Conservation (phyloP, 1,139 yeast genomes). For the Nakaseomyces delphensis region DNA sequence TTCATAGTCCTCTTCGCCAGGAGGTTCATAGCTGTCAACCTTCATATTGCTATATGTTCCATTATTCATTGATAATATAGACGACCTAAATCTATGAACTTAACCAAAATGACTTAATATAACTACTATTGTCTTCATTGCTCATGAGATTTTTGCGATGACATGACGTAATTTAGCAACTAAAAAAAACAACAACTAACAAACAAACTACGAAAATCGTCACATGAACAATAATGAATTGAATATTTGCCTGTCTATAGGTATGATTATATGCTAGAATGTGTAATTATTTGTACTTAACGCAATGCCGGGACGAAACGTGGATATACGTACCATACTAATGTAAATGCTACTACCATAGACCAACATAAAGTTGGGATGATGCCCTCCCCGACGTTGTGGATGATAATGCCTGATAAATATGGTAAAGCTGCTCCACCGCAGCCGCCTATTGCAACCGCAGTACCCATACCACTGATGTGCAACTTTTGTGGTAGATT, state of each 20-base stretch:
- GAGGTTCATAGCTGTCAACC: neutral
- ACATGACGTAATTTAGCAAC: slow-evolving; percentile 1
- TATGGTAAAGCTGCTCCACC: slow-evolving; percentile 73
- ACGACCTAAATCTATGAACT: too few species aligned
- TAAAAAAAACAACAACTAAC: neutral
- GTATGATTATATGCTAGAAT: neutral
- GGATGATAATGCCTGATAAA: slow-evolving; percentile 42
- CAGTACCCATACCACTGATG: slow-evolving; percentile 63
- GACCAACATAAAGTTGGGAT: slow-evolving; percentile 28
- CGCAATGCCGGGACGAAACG: slow-evolving; percentile 14
- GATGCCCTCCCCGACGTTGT: slow-evolving; percentile 25
- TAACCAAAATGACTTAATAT: too few species aligned
- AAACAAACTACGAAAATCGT: too few species aligned
- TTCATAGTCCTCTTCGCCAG: slow-evolving; percentile 4
- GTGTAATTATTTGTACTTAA: neutral
- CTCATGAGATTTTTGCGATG: neutral
- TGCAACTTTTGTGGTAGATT: slow-evolving; percentile 54
- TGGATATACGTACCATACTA: slow-evolving; percentile 31
- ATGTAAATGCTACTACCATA: slow-evolving; percentile 24
- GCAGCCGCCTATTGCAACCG: slow-evolving; percentile 72
- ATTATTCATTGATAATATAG: too few species aligned
- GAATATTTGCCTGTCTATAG: too few species aligned
- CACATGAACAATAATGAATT: too few species aligned
- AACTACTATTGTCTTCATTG: neutral
- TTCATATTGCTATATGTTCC: neutral